Percentiles rank a stretch among this genome's conserved stretches.
Evolutionary conservation across 169 alveolate genomes (phyloP).

Genomic region (Neospora caninum): DNA sequence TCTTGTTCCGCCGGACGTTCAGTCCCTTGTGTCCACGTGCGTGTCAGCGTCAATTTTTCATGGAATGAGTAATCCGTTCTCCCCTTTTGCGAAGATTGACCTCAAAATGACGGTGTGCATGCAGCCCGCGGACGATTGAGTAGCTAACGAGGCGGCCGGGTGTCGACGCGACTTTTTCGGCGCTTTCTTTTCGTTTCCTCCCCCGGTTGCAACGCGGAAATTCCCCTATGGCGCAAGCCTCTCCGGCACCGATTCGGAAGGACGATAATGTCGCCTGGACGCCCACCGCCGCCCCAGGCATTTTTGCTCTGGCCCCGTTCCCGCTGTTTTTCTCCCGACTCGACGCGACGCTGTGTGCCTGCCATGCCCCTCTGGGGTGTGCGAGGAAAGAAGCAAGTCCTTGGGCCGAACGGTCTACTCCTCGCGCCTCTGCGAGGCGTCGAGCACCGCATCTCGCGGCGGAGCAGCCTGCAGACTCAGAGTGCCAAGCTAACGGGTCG

Average conservation of each 20-base stretch:
- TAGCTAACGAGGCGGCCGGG: not conserved
- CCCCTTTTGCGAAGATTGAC: too few relatives aligned
- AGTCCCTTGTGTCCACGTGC: too few relatives aligned
- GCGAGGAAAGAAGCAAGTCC: not conserved
- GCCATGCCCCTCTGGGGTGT: not conserved
- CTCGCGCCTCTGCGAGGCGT: too few relatives aligned
- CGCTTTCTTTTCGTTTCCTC: not conserved
- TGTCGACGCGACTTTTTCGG: not conserved
- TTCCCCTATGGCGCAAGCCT: not conserved
- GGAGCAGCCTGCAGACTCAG: not conserved
- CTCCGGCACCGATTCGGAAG: not conserved
- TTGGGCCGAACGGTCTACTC: too few relatives aligned
- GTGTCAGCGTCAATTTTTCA: too few relatives aligned
- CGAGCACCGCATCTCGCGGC: not conserved
- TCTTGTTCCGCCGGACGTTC: too few relatives aligned
- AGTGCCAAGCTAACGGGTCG: not conserved
- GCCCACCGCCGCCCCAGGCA: not conserved
- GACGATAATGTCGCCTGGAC: not conserved
- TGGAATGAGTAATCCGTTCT: too few relatives aligned
- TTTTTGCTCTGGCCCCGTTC: slow-evolving; percentile 1
- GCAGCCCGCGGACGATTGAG: not conserved
- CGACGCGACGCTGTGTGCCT: not conserved
- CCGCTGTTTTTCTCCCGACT: not conserved
- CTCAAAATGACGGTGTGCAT: not conserved
- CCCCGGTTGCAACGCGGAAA: not conserved